Percentiles rank a stretch among this genome's conserved stretches.
phyloP scores from a whole-genome alignment of 2,329 filamentous ascomycete genomes.

The Thielaviopsis musarum region DNA sequence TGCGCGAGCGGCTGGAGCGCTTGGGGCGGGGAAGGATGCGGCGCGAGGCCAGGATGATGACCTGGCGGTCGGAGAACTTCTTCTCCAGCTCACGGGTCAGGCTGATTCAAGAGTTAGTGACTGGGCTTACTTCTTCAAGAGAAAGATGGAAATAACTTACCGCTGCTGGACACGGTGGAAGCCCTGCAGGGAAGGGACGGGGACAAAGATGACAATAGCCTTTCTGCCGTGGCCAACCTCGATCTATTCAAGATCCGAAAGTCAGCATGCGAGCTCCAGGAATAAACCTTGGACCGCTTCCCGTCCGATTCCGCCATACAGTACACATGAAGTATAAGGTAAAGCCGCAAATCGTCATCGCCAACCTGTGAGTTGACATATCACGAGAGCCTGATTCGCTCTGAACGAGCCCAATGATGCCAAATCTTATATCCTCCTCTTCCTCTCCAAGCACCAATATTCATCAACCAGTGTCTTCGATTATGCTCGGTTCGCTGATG shows the following conservation, averaged over 20 bases:
- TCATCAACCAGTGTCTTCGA: background rate
- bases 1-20: constrained; percentile 92
- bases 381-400: constrained; percentile 5
- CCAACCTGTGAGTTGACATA: constrained; percentile 11
- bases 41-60: constrained; percentile 96
- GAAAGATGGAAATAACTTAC: constrained; percentile 39
- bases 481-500: constrained; percentile 4
- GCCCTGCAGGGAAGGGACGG: constrained; percentile 90
- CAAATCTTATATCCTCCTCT: background rate
- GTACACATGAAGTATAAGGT: constrained; percentile 14
- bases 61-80: constrained; percentile 99
- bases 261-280: constrained; percentile 65
- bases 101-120: constrained; percentile 32
- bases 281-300: constrained; percentile 56
- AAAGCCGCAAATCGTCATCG: constrained; percentile 15
- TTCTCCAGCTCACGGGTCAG: constrained; percentile 99
- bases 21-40: constrained; percentile 97
- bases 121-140: background rate
- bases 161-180: constrained; percentile 99
- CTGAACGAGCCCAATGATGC: background rate
- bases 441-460: constrained; percentile 7
- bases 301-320: constrained; percentile 46
- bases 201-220: constrained; percentile 99
- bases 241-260: constrained; percentile 62
- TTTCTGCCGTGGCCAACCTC: constrained; percentile 99